phyloP scores from a whole-genome alignment of 495 filamentous ascomycete genomes.

The Aspergillus biplanus region DNA sequence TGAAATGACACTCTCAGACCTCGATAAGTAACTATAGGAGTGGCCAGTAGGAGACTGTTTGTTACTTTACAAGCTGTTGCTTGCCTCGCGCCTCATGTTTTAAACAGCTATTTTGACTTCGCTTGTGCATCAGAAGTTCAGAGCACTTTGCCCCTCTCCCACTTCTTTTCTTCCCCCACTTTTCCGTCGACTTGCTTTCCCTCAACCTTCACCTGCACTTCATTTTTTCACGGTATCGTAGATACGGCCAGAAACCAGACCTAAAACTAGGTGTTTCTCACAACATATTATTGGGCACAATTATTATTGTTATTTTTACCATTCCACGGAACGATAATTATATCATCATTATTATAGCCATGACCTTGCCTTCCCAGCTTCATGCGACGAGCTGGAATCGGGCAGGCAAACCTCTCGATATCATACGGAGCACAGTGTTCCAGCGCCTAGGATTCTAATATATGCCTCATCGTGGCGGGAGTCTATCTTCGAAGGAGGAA shows the following conservation, averaged over 20 bases:
- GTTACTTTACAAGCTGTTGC: too few species aligned
- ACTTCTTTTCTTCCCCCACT: not conserved
- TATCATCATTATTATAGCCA: not conserved
- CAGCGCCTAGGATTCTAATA: slow-evolving; percentile 20
- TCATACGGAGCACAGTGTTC: slow-evolving; percentile 26
- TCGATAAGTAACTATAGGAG: not conserved
- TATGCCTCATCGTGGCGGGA: slow-evolving; percentile 12
- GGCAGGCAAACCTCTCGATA: slow-evolving; percentile 1
- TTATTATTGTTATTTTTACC: not conserved
- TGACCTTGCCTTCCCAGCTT: slow-evolving; percentile 11
- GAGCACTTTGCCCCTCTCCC: too few species aligned
- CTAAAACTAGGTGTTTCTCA: not conserved
- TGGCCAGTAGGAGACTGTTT: too few species aligned
- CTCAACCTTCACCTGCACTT: not conserved
- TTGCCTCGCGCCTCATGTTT: too few species aligned
- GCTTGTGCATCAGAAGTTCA: too few species aligned
- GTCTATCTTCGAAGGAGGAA: slow-evolving; percentile 10
- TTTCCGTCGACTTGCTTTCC: not conserved
- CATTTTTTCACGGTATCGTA: not conserved
- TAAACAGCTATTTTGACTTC: too few species aligned
- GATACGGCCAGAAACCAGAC: not conserved
- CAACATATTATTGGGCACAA: not conserved
- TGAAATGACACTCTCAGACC: not conserved
- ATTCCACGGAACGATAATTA: too few species aligned
- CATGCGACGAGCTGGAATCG: slow-evolving; percentile 17